Base-by-base conservation (phyloP, 768 basidiomycete species). In the Psilocybe cyanescens region DNA sequence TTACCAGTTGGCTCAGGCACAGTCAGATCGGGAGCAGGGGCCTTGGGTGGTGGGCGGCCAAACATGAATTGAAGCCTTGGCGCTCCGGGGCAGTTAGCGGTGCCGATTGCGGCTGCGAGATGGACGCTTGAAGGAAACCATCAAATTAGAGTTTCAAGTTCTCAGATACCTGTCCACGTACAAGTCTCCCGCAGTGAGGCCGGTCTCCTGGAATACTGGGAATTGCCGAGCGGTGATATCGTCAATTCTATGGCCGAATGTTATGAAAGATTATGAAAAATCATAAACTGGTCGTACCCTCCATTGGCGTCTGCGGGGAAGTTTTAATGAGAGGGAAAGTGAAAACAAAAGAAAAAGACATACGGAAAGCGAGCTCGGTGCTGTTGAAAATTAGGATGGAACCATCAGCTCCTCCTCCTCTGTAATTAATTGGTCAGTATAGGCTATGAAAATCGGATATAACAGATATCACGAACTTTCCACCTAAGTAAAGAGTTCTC, bases 71-170 rank as follows among this genome's bases (percentile, higher is more conserved):
- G 51, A 14, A 79, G 65, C 16, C 65, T 68, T 1, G 76, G 75
- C 11, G 75, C 72, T 35, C 77, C 77, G 2, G 75, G 72, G 58
- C 77, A 78, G 68, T 77, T 78, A 30, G 69, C 58, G 31, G 64
- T 63, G 7, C 71, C 71, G 55, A 75, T 71, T 14, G 70, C 70
- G 11, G 66, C 70, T 1, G 68, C 70, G 3, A 70, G 65, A 28
- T 70, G 70, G 3, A 70, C 64, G 35, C 68, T 70, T 3, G 3
- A 49, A 12, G 53, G 9, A 17, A 11, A 28, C 14, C 12, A 12
- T 11, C 1, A 17, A 45, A 7, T 3, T 24, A 35, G 5, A 44
- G n/a, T 47, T 39, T n/a, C 4, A 14, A 14, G 12, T 7, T 17
- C 3, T n/a, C 33, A 11, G n/a, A 4, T 16, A 30, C 1, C 5